Conservation (phyloP, 1,284 basidiomycete species). For the Waitea zeae region DNA sequence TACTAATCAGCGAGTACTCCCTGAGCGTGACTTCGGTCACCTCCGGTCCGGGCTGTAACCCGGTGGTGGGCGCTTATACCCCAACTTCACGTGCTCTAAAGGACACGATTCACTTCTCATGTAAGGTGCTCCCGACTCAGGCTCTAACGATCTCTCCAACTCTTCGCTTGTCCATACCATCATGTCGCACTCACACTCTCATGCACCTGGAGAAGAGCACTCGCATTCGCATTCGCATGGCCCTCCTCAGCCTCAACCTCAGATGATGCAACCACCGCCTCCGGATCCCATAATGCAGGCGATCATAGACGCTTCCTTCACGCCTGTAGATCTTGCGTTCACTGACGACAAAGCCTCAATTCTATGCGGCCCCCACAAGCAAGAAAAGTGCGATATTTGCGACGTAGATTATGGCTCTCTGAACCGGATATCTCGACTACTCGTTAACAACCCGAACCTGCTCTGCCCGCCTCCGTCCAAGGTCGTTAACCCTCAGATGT, state of each 20-base stretch:
- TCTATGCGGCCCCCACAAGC: constrained; percentile 44
- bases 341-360: constrained; percentile 29
- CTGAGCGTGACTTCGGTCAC: too few relatives aligned
- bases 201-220: constrained; percentile 19
- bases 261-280: constrained; percentile 23
- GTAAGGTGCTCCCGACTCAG: too few relatives aligned
- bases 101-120: too few relatives aligned
- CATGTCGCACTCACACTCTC: constrained; percentile 27
- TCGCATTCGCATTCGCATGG: constrained; percentile 18
- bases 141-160: too few relatives aligned
- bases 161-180: too few relatives aligned
- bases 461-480: constrained; percentile 72
- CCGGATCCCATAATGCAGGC: constrained; percentile 58
- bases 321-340: constrained; percentile 38
- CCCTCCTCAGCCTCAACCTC: constrained; percentile 7
- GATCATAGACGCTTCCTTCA: constrained; percentile 55
- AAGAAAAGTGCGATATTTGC: constrained; percentile 57
- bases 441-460: constrained; percentile 52
- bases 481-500: constrained; percentile 58
- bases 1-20: too few relatives aligned
- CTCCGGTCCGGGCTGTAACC: too few relatives aligned
- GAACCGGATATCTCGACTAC: constrained; percentile 57
- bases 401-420: constrained; percentile 50
- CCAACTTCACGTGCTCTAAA: too few relatives aligned
- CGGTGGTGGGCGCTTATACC: too few relatives aligned